Evolutionary conservation across 352 stramenopile genomes (phyloP).

Genomic region (Pythium pyrilobum): DNA sequence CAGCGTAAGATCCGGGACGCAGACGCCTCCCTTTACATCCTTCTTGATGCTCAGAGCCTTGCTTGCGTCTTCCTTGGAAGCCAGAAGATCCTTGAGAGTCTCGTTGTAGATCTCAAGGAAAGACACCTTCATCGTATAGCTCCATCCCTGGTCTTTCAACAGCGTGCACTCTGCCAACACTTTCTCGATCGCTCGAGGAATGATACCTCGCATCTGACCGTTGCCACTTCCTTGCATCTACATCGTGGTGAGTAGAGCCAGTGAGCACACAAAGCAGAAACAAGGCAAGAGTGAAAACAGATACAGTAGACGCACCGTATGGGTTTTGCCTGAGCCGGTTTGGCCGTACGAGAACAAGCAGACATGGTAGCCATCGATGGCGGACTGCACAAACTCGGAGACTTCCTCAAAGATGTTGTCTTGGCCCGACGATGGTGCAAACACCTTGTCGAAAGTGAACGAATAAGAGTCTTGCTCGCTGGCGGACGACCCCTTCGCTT

Average conservation of each 20-base stretch:
- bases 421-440: conserved; percentile 90
- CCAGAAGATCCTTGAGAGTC: conserved; percentile 95
- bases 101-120: conserved; percentile 99
- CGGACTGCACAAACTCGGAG: conserved; percentile 96
- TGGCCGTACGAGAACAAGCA: conserved; percentile 96
- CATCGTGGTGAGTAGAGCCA: no score
- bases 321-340: conserved; percentile 92
- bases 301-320: conserved; percentile 54
- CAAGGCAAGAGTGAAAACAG: no score
- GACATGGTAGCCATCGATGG: conserved; percentile 96
- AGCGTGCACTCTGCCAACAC: conserved; percentile 74
- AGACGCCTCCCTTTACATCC: conserved; percentile 54
- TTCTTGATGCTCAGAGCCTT: conserved; percentile 73
- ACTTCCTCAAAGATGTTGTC: conserved; percentile 97
- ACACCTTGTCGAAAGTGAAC: conserved; percentile 98
- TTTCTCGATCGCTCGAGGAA: conserved; percentile 96
- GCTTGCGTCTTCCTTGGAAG: conserved; percentile 38
- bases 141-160: conserved; percentile 86
- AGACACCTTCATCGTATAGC: conserved; percentile 93
- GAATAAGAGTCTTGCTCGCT: conserved; percentile 45
- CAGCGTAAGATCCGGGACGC: conserved; percentile 56
- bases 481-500: conserved; percentile 27
- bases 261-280: no score
- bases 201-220: conserved; percentile 95
- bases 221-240: conserved; percentile 97